These are phyloP conservation scores for Pelargonium cotyledonis DNA, from an alignment of 441 rosid genomes.

Conservation along the genomic window DNA sequence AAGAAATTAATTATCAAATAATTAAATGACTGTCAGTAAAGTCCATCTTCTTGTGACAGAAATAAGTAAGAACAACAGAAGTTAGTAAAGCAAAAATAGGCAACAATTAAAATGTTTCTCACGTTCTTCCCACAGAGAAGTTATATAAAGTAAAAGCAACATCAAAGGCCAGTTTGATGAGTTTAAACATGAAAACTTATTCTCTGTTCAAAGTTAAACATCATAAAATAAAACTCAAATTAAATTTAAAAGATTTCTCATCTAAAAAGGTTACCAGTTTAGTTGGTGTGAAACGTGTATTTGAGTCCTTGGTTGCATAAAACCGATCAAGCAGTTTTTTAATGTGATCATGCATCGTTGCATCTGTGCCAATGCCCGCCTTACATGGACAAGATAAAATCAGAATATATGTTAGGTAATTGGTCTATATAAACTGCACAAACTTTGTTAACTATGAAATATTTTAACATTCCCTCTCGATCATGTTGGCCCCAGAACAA, in stretches of 20 bases:
- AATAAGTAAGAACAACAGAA: too few relatives aligned
- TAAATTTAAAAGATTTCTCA: not conserved
- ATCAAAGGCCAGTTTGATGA: not conserved
- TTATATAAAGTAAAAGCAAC: too few relatives aligned
- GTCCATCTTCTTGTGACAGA: too few relatives aligned
- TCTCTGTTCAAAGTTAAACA: not conserved
- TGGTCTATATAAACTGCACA: not conserved
- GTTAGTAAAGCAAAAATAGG: too few relatives aligned
- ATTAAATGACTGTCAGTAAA: too few relatives aligned
- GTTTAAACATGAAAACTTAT: not conserved
- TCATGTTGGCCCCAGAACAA: not conserved
- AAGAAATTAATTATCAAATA: too few relatives aligned
- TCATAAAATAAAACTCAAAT: not conserved
- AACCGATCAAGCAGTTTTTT: slow-evolving; percentile 93
- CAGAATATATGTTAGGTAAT: slow-evolving; percentile 5
- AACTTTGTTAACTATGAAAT: not conserved
- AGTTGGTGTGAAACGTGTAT: slow-evolving; percentile 82
- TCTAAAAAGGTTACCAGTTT: slow-evolving; percentile 52
- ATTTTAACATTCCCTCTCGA: not conserved
- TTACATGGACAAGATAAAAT: slow-evolving; percentile 23
- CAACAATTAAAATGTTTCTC: too few relatives aligned
- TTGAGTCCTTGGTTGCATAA: slow-evolving; percentile 86
- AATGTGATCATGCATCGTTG: slow-evolving; percentile 99
- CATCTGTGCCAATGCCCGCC: slow-evolving; percentile 98
- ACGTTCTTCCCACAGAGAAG: too few relatives aligned